These are phyloP conservation scores for Hypholoma sublateritium DNA, from an alignment of 768 basidiomycete species.

Conservation along the genomic window DNA sequence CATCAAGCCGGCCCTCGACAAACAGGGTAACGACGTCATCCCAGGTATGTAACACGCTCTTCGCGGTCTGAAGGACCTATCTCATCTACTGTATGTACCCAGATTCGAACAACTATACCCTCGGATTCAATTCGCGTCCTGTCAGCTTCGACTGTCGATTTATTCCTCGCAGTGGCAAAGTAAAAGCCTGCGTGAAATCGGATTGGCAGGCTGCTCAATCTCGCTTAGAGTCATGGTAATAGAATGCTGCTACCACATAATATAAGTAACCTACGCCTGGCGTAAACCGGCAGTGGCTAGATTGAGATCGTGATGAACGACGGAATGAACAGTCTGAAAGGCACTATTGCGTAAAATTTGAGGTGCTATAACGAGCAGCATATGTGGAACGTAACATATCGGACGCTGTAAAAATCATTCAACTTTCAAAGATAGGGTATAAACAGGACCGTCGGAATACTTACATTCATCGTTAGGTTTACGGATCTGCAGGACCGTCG, in stretches of 20 bases:
- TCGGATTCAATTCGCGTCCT: conserved; percentile 34
- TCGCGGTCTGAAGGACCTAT: not conserved
- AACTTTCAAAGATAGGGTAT: no score
- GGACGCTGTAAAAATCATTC: no score
- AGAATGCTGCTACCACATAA: not conserved
- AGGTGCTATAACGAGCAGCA: no score
- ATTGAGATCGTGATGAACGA: no score
- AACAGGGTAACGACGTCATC: conserved; percentile 13
- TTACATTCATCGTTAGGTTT: no score
- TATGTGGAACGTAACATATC: no score
- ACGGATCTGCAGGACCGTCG: no score
- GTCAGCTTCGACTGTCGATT: conserved; percentile 31
- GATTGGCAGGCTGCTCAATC: conserved; percentile 22
- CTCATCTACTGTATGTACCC: not conserved
- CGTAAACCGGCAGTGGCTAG: no score
- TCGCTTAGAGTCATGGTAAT: conserved; percentile 12
- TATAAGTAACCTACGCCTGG: no score
- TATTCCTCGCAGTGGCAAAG: conserved; percentile 22
- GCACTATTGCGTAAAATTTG: no score
- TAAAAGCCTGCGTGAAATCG: conserved; percentile 20
- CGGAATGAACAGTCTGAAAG: no score
- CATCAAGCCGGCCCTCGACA: conserved; percentile 23
- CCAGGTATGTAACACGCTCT: conserved; percentile 2
- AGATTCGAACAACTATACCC: conserved; percentile 31
- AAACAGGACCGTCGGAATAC: no score